Evolutionary conservation across 1,139 yeast genomes (phyloP), one percentile per base, ranked within the genome.

Genomic region (Blastobotrys persicus): DNA sequence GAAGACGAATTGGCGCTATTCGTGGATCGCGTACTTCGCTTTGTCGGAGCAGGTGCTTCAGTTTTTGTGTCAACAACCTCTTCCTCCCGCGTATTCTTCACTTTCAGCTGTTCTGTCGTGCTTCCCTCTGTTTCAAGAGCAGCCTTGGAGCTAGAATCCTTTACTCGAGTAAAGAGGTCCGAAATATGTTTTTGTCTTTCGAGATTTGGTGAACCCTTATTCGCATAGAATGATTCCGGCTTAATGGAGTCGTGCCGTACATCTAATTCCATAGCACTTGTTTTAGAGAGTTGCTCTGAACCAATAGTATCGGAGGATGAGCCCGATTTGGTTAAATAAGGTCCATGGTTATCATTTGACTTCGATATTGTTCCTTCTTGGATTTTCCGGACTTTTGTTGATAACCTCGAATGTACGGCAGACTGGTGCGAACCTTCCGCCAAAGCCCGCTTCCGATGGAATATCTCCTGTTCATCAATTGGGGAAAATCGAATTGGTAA

Each of bases 1-100:
- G 14, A 11, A 5, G 14, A 13, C 18, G 32, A 6, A 9, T 26
- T 26, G 3, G 42, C n/a, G n/a, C n/a, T 57, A 55, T n/a, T 48
- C 18, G 39, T 42, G 19, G 42, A 46, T 41, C 31, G 44, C 9
- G 47, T 37, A 4, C 3, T 23, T 39, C 31, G 32, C 12, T 43
- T 23, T n/a, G 18, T 32, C 4, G 37, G 9, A 16, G 26, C 13
- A 4, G 39, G 4, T n/a, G 45, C 16, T 12, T 18, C 26, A 11
- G 31, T 32, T 12, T 16, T 20, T 4, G 19, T 23, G 17, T 31
- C 40, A n/a, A 16, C 19, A 5, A 17, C 35, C 23, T 41, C 44
- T 23, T 40, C 39, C 14, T 32, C 32, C 32, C 6, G 14, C 12
- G 42, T 16, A 34, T 13, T 28, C 34, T 31, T 7, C 34, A 9